Evolutionary conservation across 805 yeast species (phyloP).

Genomic region (Kodamaea nitidulidarum): DNA sequence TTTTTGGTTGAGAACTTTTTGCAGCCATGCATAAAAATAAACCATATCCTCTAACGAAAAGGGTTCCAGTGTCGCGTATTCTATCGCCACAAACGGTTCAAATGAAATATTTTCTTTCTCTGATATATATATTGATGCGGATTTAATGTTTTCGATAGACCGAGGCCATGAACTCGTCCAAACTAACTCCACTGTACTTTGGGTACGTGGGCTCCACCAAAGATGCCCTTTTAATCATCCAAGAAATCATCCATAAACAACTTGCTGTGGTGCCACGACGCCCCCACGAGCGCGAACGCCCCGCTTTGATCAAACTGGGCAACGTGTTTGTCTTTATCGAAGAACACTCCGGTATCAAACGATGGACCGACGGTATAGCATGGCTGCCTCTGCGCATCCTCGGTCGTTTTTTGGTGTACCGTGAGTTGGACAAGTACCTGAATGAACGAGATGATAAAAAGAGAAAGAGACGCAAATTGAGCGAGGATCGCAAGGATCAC

Average conservation of each 20-base stretch:
- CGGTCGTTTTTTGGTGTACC: conserved; percentile 79
- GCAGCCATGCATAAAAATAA: conserved; percentile 4
- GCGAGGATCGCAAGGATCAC: conserved; percentile 8
- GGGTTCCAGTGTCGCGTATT: conserved; percentile 3
- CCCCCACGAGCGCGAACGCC: conserved; percentile 77
- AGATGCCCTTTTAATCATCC: conserved; percentile 79
- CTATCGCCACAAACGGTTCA: conserved; percentile 2
- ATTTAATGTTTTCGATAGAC: background rate
- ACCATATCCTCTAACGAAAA: background rate
- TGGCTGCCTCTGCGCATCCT: conserved; percentile 92
- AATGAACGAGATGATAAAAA: conserved; percentile 43
- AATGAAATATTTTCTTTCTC: conserved; percentile 7
- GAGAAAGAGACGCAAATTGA: conserved; percentile 27
- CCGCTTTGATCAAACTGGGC: conserved; percentile 64
- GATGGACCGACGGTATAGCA: conserved; percentile 96
- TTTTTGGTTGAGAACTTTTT: conserved; percentile 5
- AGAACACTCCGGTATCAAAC: conserved; percentile 73
- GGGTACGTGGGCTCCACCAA: conserved; percentile 80
- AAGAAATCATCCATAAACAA: conserved; percentile 64
- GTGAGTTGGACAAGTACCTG: conserved; percentile 51
- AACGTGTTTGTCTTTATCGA: conserved; percentile 82
- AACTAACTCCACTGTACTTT: conserved; percentile 51
- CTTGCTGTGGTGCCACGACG: conserved; percentile 66
- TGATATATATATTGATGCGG: conserved; percentile 2
- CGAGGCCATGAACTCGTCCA: conserved; percentile 4